These are phyloP conservation scores for Candida dajiaensis DNA, from an alignment of 805 yeast species.

Conservation along the genomic window DNA sequence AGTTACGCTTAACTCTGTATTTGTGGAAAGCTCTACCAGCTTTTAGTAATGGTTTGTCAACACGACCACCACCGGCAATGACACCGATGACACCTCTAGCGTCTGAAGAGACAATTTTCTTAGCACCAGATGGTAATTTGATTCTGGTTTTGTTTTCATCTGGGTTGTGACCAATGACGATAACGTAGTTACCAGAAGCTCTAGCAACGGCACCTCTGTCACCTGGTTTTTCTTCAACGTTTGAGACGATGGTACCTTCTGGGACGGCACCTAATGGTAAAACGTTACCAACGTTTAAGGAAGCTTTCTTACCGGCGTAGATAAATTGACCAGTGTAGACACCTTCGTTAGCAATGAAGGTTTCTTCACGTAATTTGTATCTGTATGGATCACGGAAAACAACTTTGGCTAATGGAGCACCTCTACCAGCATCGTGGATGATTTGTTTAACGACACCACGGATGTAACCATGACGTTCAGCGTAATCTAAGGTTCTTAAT, in stretches of 20 bases:
- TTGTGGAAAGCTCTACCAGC: slow-evolving; percentile 99
- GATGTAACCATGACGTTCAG: slow-evolving; percentile 99
- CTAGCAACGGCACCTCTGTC: slow-evolving; percentile 99
- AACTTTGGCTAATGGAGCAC: slow-evolving; percentile 99
- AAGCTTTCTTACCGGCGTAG: slow-evolving; percentile 98
- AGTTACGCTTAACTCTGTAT: slow-evolving; percentile 99
- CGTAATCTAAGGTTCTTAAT: slow-evolving; percentile 97
- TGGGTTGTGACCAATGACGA: slow-evolving; percentile 98
- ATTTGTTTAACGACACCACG: slow-evolving; percentile 99
- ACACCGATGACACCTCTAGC: slow-evolving; percentile 99
- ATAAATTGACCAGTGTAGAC: slow-evolving; percentile 99
- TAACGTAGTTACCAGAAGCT: slow-evolving; percentile 99
- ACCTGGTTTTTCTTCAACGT: slow-evolving; percentile 98
- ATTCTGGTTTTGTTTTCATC: slow-evolving; percentile 99
- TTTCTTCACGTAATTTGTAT: slow-evolving; percentile 96
- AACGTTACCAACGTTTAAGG: slow-evolving; percentile 94
- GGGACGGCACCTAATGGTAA: slow-evolving; percentile 96
- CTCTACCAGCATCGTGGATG: slow-evolving; percentile 99
- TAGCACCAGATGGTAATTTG: slow-evolving; percentile 98
- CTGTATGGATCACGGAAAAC: slow-evolving; percentile 99
- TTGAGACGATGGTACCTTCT: slow-evolving; percentile 98
- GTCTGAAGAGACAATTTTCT: slow-evolving; percentile 89
- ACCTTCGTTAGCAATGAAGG: slow-evolving; percentile 99
- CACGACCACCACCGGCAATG: slow-evolving; percentile 99
- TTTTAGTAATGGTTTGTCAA: slow-evolving; percentile 98